phyloP scores from a whole-genome alignment of 306 rosid species.

The Luffa aegyptiaca region DNA sequence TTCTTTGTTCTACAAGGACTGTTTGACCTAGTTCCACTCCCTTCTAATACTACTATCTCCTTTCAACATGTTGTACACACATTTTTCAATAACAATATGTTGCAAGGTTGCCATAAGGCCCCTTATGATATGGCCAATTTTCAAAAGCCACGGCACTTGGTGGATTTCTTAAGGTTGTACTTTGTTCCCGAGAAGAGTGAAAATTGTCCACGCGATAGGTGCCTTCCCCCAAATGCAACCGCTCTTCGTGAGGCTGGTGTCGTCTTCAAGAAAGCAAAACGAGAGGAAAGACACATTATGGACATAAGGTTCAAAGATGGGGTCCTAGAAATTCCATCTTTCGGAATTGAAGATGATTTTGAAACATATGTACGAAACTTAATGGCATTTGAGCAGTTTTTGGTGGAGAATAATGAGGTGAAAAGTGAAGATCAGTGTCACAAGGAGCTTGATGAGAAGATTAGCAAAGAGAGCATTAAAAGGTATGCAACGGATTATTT shows the following conservation, averaged over 20 bases:
- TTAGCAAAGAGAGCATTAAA: no score
- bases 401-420: no score
- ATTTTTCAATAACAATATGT: not conserved
- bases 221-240: not conserved
- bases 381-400: no score
- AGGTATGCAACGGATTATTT: no score
- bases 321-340: not conserved
- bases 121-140: no score
- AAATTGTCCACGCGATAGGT: not conserved
- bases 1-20: conserved; percentile 35
- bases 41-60: no score
- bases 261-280: not conserved
- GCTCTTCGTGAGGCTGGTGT: not conserved
- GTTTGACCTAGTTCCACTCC: conserved; percentile 2
- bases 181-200: not conserved
- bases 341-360: not conserved
- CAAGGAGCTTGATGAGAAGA: no score
- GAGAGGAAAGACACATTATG: not conserved
- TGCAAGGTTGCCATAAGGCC: no score
- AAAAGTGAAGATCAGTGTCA: no score
- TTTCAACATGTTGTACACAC: not conserved
- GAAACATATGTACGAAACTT: not conserved
- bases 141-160: not conserved
- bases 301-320: not conserved
- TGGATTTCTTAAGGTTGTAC: not conserved